Base-by-base conservation (phyloP, 2,329 filamentous ascomycete species). In the Xylariaceae sp. region DNA sequence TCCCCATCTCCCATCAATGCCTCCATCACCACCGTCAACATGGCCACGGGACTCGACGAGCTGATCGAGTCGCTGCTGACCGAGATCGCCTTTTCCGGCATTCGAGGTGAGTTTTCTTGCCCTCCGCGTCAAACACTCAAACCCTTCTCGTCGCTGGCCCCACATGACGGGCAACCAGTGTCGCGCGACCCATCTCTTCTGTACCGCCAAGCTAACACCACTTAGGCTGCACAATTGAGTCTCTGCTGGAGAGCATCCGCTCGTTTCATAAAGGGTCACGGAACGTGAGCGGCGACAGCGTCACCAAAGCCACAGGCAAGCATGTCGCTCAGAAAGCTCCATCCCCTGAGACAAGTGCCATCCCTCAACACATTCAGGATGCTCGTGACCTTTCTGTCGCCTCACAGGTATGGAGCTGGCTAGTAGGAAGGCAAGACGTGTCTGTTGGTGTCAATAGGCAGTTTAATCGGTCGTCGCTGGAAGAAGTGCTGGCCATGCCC, bases 1-100 rank as follows among this genome's bases (percentile, higher is more conserved):
- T 61, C 52, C 45, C 45, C 54, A 14, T 14, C 34, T 3, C 34
- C 13, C 34, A 13, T 16, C 13, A 38, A 67, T 66, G 64, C 33
- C 50, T 57, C 22, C 45, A 43, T 40, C 42, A 45, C 36, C 17
- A 31, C 47, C 40, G 45, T 50, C 63, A 67, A 52, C 22, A 72
- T 72, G 69, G 66, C 66, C 42, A 68, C 63, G 57, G 73, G 72
- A 58, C 69, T 75, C 53, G 74, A 76, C 61, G 71, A 72, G 61
- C 63, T 76, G 60, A 68, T 76, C 47, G 73, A 76, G 59, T 70
- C 68, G 54, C 71, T 76, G 53, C 65, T 76, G 50, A 68, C 65
- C 1, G 72, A 76, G 64, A 73, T 74, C 40, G 73, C 73, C 16
- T 75, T 74, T 60, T 71, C 69, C 34, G 73, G 74, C 33, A 66